Percentiles rank a stretch among this genome's conserved stretches.
Evolutionary conservation across 1,139 yeast species (phyloP).

Genomic region (Nakaseomyces glabratus): DNA sequence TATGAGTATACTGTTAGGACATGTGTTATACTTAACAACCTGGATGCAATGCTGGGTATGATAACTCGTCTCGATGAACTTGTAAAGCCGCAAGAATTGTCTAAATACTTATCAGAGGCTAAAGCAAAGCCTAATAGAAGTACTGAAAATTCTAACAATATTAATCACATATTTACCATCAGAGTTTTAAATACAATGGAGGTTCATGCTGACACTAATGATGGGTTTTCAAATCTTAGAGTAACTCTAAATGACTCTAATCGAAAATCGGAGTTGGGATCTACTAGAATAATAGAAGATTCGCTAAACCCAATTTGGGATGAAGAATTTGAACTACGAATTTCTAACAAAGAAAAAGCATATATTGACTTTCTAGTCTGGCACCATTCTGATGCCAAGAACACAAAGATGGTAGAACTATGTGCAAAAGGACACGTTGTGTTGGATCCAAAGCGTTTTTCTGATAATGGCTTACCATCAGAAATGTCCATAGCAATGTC

Average conservation of each 20-base stretch:
- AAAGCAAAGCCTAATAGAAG: neutral
- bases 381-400: slow-evolving; percentile 45
- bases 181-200: slow-evolving; percentile 64
- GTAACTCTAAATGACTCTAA: slow-evolving; percentile 58
- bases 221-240: slow-evolving; percentile 55
- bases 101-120: slow-evolving; percentile 36
- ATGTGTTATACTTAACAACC: slow-evolving; percentile 67
- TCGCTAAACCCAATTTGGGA: slow-evolving; percentile 78
- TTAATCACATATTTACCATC: slow-evolving; percentile 53
- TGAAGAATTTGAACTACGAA: slow-evolving; percentile 67
- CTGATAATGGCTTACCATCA: slow-evolving; percentile 60
- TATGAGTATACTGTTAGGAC: slow-evolving; percentile 55
- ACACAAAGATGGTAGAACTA: slow-evolving; percentile 47
- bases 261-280: slow-evolving; percentile 52
- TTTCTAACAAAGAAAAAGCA: slow-evolving; percentile 29
- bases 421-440: slow-evolving; percentile 61
- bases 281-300: slow-evolving; percentile 56
- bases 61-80: slow-evolving; percentile 52
- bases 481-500: slow-evolving; percentile 56
- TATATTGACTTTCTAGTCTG: slow-evolving; percentile 58
- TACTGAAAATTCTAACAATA: neutral
- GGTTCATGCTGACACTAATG: slow-evolving; percentile 44
- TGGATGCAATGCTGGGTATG: slow-evolving; percentile 52
- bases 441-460: slow-evolving; percentile 56
- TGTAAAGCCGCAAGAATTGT: slow-evolving; percentile 54